phyloP scores from a whole-genome alignment of 495 filamentous ascomycete species.

The Penicillium manginii region DNA sequence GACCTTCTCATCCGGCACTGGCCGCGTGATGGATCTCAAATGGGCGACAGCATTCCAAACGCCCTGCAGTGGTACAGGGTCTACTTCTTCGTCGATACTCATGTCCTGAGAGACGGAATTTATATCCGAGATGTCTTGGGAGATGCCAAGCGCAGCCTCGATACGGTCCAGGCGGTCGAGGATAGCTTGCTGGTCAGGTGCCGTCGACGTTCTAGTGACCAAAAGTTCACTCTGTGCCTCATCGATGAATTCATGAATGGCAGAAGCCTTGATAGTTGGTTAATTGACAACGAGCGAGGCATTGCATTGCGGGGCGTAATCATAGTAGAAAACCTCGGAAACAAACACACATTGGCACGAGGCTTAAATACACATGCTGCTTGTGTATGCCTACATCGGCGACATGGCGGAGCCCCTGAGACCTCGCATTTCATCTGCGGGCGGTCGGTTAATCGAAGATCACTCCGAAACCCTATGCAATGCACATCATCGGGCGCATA shows the following conservation, averaged over 20 bases:
- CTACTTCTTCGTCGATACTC: slow-evolving; percentile 18
- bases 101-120: neutral
- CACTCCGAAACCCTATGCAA: neutral
- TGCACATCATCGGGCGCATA: slow-evolving; percentile 7
- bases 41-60: slow-evolving; percentile 36
- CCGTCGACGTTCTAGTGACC: slow-evolving; percentile 3
- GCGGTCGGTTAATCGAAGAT: slow-evolving; percentile 10
- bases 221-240: slow-evolving; percentile 10
- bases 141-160: slow-evolving; percentile 39
- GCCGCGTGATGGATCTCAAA: slow-evolving; percentile 33
- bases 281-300: too few relatives aligned
- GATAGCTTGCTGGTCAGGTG: slow-evolving; percentile 30
- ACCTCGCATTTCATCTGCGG: slow-evolving; percentile 47
- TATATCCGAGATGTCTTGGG: slow-evolving; percentile 9
- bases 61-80: slow-evolving; percentile 23
- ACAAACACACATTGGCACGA: slow-evolving; percentile 40
- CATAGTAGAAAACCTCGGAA: too few relatives aligned
- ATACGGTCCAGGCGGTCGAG: slow-evolving; percentile 42
- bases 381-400: slow-evolving; percentile 38
- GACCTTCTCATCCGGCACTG: slow-evolving; percentile 29
- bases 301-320: too few relatives aligned
- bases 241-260: slow-evolving; percentile 28
- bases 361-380: slow-evolving; percentile 44
- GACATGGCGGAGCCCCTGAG: slow-evolving; percentile 39
- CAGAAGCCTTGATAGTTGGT: slow-evolving; percentile 32